Percentiles rank a stretch among this genome's conserved stretches.
These are phyloP conservation scores for Cornus kousa DNA, from an alignment of 148 eudicot species.

Conservation along the genomic window DNA sequence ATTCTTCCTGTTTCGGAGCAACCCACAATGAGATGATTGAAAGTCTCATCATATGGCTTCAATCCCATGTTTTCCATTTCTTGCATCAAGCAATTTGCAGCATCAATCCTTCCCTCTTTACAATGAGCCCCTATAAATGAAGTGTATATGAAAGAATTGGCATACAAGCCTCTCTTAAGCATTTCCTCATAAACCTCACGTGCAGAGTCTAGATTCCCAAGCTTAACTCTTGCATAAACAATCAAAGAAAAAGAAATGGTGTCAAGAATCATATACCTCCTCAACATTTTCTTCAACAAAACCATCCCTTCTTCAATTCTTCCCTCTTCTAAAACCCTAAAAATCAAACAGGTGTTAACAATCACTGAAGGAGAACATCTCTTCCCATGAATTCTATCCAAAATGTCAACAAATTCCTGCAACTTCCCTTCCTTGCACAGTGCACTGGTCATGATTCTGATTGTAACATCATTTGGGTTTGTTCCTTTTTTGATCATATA, in stretches of 20 bases:
- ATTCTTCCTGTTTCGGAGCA: conserved; percentile 45
- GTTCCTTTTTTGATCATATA: conserved; percentile 60
- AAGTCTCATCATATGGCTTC: conserved; percentile 63
- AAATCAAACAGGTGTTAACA: conserved; percentile 67
- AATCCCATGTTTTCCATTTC: conserved; percentile 58
- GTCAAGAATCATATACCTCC: conserved; percentile 71
- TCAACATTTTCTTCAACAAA: conserved; percentile 62
- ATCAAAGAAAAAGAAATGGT: conserved; percentile 61
- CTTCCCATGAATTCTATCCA: conserved; percentile 72
- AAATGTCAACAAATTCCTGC: conserved; percentile 47
- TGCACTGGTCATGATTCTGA: conserved; percentile 54
- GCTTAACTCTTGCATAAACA: conserved; percentile 57
- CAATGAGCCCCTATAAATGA: conserved; percentile 54
- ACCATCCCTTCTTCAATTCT: conserved; percentile 61
- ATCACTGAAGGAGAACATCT: conserved; percentile 61
- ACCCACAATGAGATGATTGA: conserved; percentile 50
- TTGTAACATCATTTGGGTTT: conserved; percentile 62
- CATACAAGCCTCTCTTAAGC: conserved; percentile 72
- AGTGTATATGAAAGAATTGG: conserved; percentile 67
- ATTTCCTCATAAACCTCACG: conserved; percentile 57
- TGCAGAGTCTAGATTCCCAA: conserved; percentile 55
- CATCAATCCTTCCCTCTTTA: conserved; percentile 54
- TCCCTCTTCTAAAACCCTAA: conserved; percentile 59
- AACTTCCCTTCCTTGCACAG: conserved; percentile 82
- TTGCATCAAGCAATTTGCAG: conserved; percentile 45